Evolutionary conservation across 2,329 filamentous ascomycete genomes (phyloP), one percentile per base, ranked within the genome.

Genomic region (Thermomyces lanuginosus): DNA sequence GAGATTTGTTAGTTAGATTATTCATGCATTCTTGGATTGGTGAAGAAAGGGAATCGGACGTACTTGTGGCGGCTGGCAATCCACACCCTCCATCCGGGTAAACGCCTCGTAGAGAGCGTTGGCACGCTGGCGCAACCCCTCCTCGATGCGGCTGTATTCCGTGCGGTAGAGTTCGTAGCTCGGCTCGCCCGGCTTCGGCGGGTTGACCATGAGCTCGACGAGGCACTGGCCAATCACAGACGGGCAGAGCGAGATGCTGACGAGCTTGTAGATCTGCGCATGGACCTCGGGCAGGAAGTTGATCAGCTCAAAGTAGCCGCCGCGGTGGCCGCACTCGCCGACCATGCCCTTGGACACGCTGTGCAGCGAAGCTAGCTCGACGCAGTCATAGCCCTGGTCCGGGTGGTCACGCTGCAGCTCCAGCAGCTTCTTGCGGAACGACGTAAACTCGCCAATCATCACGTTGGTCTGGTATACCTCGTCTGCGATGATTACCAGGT

Each of bases 401-500:
- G 76, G 70, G 22, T 64, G 56, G 48, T 76, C 59, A 52, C 76
- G 64, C 55, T 95, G 86, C 44, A 95, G 61, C 41, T 76, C 49
- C 36, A 84, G 72, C 26, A 98, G 69, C 21, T 76, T 73, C 43
- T 78, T 73, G 63, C 95, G 95, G 75, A 98, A 95, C 46, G 80
- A 91, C 59, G 80, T 72, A 64, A 98, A 98, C 51, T 86, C 67
- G 53, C 89, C 89, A 35, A 78, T 63, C 59, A 98, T 98, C 43
- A 98, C 79, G 56, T 98, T 98, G 48, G 89, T 95, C 61, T 98
- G 89, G 69, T 98, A 98, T 19, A 98, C 89, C 57, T 98, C 89
- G 48, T 98, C 89, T 27, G 89, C 89, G 45, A 98, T 70, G 38
- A 95, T 64, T 30, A 95, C 83, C 14, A 98, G 67, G 42, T 76